Evolutionary conservation across 2,329 filamentous ascomycete genomes (phyloP), one percentile per base, ranked within the genome.

Genomic region (Penicillium sp.): DNA sequence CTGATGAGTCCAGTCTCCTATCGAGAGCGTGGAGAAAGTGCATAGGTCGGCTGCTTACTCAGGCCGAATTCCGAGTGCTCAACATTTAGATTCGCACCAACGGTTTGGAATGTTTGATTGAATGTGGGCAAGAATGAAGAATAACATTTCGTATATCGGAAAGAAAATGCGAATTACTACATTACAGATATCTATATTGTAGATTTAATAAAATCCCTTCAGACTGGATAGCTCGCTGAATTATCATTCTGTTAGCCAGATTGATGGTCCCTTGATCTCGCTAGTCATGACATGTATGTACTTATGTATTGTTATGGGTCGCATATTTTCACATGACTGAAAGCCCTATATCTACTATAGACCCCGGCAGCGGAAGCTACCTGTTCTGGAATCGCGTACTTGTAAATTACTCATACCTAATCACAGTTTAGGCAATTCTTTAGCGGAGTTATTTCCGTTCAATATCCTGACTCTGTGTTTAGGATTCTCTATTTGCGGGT

Each of bases 81-180:
- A 22, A 42, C 38, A 42, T 42, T 19, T 8, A 42, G n/a, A 42
- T 42, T 22, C 38, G 2, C 38, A n/a, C 22, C 6, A 42, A 42
- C 38, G 38, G n/a, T 22, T 42, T 42, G 38, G 38, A 42, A 42
- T 42, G 38, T 42, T 42, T 19, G n/a, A 42, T 42, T 42, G n/a
- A 42, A 42, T 42, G 38, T 42, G 17, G 38, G 38, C 38, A 22
- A 42, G 38, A 22, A 42, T 22, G n/a, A 22, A 42, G 38, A 42
- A 42, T 42, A 22, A 7, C n/a, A 42, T 19, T 42, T 42, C 10
- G 37, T 42, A n/a, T 22, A 12, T 42, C n/a, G 38, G n/a, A 42
- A 42, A 19, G 8, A 2, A 42, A 42, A 22, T 10, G n/a, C n/a
- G 17, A 42, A 42, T 42, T n/a, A n/a, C n/a, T n/a, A n/a, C n/a